Evolutionary conservation across 768 basidiomycete species (phyloP), one percentile per base, ranked within the genome.

Genomic region (Tylopilus plumbeoviolaceoides): DNA sequence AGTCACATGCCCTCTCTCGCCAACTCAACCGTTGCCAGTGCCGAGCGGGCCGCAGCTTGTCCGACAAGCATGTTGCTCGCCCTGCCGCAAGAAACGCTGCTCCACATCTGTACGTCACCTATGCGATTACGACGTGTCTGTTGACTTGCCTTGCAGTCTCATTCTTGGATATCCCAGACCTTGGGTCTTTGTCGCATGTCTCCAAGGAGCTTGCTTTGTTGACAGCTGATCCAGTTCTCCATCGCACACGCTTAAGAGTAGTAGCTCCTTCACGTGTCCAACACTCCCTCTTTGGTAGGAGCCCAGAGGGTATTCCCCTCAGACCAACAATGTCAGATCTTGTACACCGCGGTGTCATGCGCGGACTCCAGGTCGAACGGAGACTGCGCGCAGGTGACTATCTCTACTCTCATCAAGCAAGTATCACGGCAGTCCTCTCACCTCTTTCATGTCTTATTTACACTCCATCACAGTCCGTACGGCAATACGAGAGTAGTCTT

Each of bases 91-190:
- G 86, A 88, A 65, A 70, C 79, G 31, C 54, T 82, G 25, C 73
- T 87, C 42, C 71, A 83, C 58, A 84, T 87, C 28, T 70, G 84
- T 84, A 58, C 53, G 79, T 63, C 45, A n/a, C 41, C 9, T 1
- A 15, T 38, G 14, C 5, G 7, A 27, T 17, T 0, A 14, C 23
- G n/a, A 9, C 23, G 9, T 35, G 17, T 42, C 48, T 20, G 12
- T 20, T 55, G 48, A 61, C 41, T 23, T 2, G 21, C 23, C 7
- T 36, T 20, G 3, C 51, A 88, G 87, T 86, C 42, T 82, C 83
- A 1, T 89, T 80, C 65, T 74, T 90, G 50, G 88, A 89, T 67
- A 67, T 89, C 7, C 87, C 88, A 0, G 88, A 90, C 63, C 77
- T 89, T 43, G 78, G 77, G 44, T 61, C 73, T 1, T 64, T 87